phyloP scores from a whole-genome alignment of 345 rosid species.

The Trapa bicornis region DNA sequence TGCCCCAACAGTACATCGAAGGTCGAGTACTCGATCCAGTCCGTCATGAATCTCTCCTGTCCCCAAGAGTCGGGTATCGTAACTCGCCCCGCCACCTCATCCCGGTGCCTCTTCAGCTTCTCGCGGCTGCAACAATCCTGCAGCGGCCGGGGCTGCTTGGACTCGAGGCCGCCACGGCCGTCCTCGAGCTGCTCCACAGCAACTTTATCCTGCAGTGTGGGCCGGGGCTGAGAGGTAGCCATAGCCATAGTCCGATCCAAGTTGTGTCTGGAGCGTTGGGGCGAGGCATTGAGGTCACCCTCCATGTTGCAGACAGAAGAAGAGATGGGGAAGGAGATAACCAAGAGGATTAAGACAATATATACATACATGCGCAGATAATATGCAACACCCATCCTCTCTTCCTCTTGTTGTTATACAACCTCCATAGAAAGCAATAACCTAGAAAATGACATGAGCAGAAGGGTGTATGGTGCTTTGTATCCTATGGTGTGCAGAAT shows the following conservation, averaged over 20 bases:
- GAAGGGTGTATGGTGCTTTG: no score
- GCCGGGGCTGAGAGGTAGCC: neutral
- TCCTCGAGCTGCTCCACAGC: neutral
- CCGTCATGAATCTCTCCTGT: slow-evolving; percentile 42
- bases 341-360: neutral
- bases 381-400: no score
- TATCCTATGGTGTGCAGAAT: no score
- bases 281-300: neutral
- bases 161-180: neutral
- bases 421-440: no score
- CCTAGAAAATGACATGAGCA: no score
- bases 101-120: slow-evolving; percentile 50
- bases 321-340: neutral
- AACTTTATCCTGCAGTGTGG: neutral
- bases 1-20: slow-evolving; percentile 44
- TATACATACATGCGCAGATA: neutral
- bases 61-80: slow-evolving; percentile 58
- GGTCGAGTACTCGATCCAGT: slow-evolving; percentile 52
- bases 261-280: neutral
- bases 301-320: neutral
- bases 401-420: no score
- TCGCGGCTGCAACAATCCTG: slow-evolving; percentile 29
- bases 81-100: slow-evolving; percentile 42
- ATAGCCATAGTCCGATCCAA: neutral
- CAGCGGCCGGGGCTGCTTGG: neutral